Conservation (phyloP, 116 monocot genomes). For the Cymodocea nodosa region DNA sequence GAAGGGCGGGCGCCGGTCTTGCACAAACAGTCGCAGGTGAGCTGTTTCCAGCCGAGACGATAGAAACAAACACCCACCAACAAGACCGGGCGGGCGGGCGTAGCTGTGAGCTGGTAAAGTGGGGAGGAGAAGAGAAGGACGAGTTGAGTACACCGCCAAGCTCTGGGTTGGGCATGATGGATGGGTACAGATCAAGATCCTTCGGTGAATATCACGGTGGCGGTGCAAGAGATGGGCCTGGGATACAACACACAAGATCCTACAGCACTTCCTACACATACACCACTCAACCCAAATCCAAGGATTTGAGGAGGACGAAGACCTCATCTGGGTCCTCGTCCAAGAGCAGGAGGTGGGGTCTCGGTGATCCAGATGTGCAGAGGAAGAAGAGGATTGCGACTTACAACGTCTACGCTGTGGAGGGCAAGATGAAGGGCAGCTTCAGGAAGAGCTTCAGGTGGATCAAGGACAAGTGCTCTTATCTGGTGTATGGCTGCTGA, state of each 20-base stretch:
- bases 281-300: background rate
- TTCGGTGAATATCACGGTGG: conserved; percentile 10
- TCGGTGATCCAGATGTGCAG: conserved; percentile 79
- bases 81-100: no score
- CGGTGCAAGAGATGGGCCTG: background rate
- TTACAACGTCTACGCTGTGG: conserved; percentile 78
- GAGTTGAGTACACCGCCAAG: background rate
- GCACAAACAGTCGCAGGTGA: no score
- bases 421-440: conserved; percentile 82
- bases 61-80: no score
- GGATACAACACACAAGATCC: conserved; percentile 26
- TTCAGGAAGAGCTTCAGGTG: conserved; percentile 73
- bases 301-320: conserved; percentile 5
- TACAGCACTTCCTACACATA: conserved; percentile 31
- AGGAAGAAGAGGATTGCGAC: conserved; percentile 75
- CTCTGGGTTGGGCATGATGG: conserved; percentile 22
- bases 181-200: conserved; percentile 46
- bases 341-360: conserved; percentile 12
- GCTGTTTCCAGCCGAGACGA: no score
- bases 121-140: background rate
- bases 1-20: no score
- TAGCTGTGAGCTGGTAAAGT: background rate
- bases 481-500: conserved; percentile 49
- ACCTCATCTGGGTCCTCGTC: background rate
- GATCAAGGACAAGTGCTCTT: conserved; percentile 63